Conservation (phyloP, 768 basidiomycete genomes). For the Tephrocybe sp. region DNA sequence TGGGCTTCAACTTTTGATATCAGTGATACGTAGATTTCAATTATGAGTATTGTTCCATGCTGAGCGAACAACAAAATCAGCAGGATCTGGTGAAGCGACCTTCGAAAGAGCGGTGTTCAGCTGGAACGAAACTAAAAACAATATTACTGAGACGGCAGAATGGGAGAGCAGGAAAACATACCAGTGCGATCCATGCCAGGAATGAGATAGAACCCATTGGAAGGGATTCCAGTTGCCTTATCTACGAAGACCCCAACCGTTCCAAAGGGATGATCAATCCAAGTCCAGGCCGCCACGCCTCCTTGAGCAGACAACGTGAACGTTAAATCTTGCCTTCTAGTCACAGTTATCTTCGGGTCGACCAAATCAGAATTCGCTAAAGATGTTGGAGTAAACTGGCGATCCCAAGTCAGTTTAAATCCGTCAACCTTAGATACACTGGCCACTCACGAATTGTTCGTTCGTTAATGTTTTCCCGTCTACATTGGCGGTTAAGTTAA, state of each 20-base stretch:
- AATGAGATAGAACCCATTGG: constrained; percentile 54
- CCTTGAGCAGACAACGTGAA: constrained; percentile 52
- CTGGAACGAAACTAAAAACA: constrained; percentile 36
- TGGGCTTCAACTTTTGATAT: too few species aligned
- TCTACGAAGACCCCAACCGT: constrained; percentile 54
- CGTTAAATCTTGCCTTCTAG: constrained; percentile 28
- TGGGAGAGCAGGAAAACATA: constrained; percentile 22
- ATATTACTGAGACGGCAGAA: neutral
- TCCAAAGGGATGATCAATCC: constrained; percentile 56
- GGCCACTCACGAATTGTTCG: constrained; percentile 46
- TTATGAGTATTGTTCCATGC: constrained; percentile 36
- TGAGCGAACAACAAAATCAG: constrained; percentile 48
- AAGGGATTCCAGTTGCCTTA: constrained; percentile 32
- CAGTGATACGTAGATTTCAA: neutral
- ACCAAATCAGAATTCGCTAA: constrained; percentile 43
- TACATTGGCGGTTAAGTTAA: constrained; percentile 46
- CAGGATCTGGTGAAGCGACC: constrained; percentile 32
- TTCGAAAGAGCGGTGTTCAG: constrained; percentile 37
- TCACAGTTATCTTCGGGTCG: constrained; percentile 46
- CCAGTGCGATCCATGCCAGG: constrained; percentile 52
- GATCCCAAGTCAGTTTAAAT: neutral
- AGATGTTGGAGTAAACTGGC: constrained; percentile 50
- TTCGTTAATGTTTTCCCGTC: constrained; percentile 39
- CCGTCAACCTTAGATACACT: neutral
- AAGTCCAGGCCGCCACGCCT: constrained; percentile 56